Conservation (phyloP, 2,329 filamentous ascomycete genomes). For the Aureobasidium sp. region DNA sequence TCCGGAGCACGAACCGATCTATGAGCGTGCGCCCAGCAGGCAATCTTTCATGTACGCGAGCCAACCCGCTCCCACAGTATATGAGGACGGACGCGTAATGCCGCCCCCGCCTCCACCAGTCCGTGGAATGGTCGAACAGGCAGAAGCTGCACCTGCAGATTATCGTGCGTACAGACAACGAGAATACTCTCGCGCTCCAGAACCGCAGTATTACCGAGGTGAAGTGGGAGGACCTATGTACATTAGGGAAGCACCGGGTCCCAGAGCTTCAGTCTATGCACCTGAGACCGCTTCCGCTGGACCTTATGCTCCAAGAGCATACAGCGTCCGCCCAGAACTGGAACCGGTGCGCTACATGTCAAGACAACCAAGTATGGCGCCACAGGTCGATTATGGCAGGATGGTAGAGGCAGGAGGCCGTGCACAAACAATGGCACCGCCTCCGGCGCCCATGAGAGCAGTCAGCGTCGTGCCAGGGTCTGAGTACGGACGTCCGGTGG, state of each 20-base stretch:
- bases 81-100: conserved; percentile 33
- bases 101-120: conserved; percentile 21
- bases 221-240: conserved; percentile 21
- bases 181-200: conserved; percentile 50
- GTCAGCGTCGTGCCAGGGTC: conserved; percentile 36
- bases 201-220: conserved; percentile 14
- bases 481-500: conserved; percentile 19
- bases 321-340: conserved; percentile 36
- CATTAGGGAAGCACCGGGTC: conserved; percentile 19
- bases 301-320: neutral
- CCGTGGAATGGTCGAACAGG: conserved; percentile 21
- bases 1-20: conserved; percentile 23
- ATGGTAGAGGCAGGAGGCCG: neutral
- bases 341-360: conserved; percentile 22
- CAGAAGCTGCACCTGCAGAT: conserved; percentile 47
- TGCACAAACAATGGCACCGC: conserved; percentile 8
- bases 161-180: conserved; percentile 48
- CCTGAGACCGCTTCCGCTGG: conserved; percentile 22
- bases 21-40: conserved; percentile 56
- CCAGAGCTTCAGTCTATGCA: conserved; percentile 10
- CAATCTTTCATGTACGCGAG: conserved; percentile 28
- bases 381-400: conserved; percentile 30
- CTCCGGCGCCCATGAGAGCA: conserved; percentile 24
- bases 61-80: conserved; percentile 36
- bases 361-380: conserved; percentile 33